A percentile compares a stretch with the other conserved stretches of the same genome.
Conservation (phyloP, 768 basidiomycete genomes). For the Erythrobasidium yunnanense region DNA sequence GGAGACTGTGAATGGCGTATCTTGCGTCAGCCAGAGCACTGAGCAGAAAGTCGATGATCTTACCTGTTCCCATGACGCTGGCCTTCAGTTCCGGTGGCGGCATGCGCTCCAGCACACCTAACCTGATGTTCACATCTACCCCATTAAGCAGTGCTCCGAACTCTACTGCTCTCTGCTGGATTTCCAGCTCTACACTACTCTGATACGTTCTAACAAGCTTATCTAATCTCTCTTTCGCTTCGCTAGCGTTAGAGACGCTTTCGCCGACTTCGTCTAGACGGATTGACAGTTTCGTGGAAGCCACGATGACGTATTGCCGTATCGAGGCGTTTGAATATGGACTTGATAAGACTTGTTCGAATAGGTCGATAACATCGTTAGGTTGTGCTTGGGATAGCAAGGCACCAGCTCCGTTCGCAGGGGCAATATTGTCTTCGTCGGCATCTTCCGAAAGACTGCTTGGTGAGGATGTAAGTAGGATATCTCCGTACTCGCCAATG, state of each 20-base stretch:
- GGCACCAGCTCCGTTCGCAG: conserved; percentile 32
- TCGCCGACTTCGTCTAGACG: conserved; percentile 42
- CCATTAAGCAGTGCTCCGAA: conserved; percentile 69
- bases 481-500: conserved; percentile 89
- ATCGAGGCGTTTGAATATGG: conserved; percentile 85
- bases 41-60: conserved; percentile 17
- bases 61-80: conserved; percentile 89
- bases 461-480: conserved; percentile 51
- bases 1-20: conserved; percentile 47
- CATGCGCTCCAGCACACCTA: conserved; percentile 92
- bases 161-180: conserved; percentile 92
- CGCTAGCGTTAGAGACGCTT: conserved; percentile 23
- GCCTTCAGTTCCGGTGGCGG: conserved; percentile 95
- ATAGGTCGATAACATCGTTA: conserved; percentile 70
- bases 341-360: conserved; percentile 76
- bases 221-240: conserved; percentile 58
- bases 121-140: conserved; percentile 57
- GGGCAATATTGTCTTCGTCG: conserved; percentile 63
- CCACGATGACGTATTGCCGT: conserved; percentile 82
- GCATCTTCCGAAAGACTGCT: conserved; percentile 58
- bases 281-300: conserved; percentile 78
- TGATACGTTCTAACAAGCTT: conserved; percentile 69
- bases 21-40: conserved; percentile 30
- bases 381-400: conserved; percentile 54
- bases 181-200: conserved; percentile 79